These are phyloP conservation scores for Globisporangium acanthophoron DNA, from an alignment of 352 stramenopile genomes.

Conservation along the genomic window DNA sequence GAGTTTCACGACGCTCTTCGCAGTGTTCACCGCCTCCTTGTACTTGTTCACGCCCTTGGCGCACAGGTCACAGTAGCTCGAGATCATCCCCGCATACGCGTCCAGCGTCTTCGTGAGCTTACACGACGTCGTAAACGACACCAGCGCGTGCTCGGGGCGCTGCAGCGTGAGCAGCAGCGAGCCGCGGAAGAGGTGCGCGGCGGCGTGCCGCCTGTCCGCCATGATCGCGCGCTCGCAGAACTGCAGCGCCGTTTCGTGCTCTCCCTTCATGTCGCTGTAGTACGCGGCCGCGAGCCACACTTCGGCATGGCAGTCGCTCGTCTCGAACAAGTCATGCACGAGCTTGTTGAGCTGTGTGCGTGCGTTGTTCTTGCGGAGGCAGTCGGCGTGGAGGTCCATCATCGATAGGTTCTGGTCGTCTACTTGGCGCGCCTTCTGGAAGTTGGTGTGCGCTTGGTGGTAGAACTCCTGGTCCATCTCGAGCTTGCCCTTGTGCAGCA, in stretches of 20 bases:
- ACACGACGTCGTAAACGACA: constrained; percentile 57
- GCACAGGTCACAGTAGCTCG: constrained; percentile 68
- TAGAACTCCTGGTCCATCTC: constrained; percentile 62
- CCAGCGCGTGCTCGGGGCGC: constrained; percentile 56
- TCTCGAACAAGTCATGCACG: constrained; percentile 64
- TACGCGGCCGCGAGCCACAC: constrained; percentile 74
- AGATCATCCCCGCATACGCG: constrained; percentile 67
- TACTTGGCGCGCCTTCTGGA: constrained; percentile 49
- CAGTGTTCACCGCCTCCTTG: constrained; percentile 66
- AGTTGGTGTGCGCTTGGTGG: constrained; percentile 48
- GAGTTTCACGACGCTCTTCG: constrained; percentile 61
- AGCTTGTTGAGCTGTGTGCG: constrained; percentile 55
- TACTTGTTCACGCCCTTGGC: constrained; percentile 57
- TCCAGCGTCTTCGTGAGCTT: constrained; percentile 58
- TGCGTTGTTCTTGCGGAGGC: constrained; percentile 39
- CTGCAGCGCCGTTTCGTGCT: constrained; percentile 62
- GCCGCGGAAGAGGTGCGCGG: constrained; percentile 55
- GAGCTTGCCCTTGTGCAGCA: constrained; percentile 44
- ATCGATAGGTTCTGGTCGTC: constrained; percentile 54
- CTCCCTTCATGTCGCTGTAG: constrained; percentile 68
- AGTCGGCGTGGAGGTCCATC: constrained; percentile 68
- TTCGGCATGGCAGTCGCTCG: constrained; percentile 43
- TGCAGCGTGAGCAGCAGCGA: constrained; percentile 53
- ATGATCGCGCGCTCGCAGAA: constrained; percentile 64
- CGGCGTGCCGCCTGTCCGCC: constrained; percentile 30